Evolutionary conservation across 2,329 filamentous ascomycete genomes (phyloP).

Genomic region (Zarea fungicola): DNA sequence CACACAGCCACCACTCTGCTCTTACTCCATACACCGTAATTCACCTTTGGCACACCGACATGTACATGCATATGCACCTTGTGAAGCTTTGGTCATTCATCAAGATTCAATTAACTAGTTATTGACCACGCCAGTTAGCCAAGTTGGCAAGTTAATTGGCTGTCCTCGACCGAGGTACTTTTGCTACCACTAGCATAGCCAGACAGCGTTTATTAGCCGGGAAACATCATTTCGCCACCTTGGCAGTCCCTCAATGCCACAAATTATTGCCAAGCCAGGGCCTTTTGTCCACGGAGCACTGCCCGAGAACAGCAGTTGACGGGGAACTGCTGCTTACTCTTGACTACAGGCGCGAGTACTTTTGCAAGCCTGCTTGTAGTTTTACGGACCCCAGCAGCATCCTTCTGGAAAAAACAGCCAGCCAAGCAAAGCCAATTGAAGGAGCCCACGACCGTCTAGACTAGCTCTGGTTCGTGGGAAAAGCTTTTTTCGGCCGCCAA

Average conservation of each 20-base stretch:
- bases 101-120: background rate
- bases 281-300: constrained; percentile 1
- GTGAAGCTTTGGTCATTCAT: background rate
- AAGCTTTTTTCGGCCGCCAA: background rate
- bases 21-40: too few relatives aligned
- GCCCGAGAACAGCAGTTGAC: background rate
- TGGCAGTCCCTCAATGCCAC: background rate
- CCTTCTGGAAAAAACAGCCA: background rate
- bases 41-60: too few relatives aligned
- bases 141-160: too few relatives aligned
- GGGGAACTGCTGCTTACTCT: background rate
- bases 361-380: constrained; percentile 3
- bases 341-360: background rate
- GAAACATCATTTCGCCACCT: background rate
- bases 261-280: constrained; percentile 5
- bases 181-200: background rate
- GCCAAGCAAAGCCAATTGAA: background rate
- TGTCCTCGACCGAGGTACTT: constrained; percentile 2
- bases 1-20: too few relatives aligned
- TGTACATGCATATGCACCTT: too few relatives aligned
- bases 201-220: too few relatives aligned
- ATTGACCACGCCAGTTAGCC: background rate
- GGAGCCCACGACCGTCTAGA: background rate
- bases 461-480: background rate
- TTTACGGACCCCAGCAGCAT: constrained; percentile 2